phyloP scores from a whole-genome alignment of 371 early-diverging fungal genomes.

The Blakeslea trispora region DNA sequence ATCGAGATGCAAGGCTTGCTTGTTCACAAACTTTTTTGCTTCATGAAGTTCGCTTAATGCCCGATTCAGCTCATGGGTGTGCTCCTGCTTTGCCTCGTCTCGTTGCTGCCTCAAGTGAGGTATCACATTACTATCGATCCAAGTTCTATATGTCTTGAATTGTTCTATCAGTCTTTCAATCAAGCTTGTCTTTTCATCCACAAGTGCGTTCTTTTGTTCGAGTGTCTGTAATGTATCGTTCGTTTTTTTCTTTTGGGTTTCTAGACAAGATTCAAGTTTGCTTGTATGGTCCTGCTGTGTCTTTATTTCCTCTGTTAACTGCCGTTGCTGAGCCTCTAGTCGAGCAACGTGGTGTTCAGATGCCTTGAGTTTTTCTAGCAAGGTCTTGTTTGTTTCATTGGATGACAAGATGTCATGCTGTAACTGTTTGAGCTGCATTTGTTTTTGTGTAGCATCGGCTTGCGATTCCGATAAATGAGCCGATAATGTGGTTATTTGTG shows the following conservation, averaged over 20 bases:
- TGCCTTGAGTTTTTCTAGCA: constrained; percentile 10
- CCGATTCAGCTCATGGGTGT: constrained; percentile 16
- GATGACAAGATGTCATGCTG: constrained; percentile 5
- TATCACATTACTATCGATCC: constrained; percentile 11
- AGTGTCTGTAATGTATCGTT: constrained; percentile 8
- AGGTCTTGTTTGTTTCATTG: not conserved
- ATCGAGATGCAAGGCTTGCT: constrained; percentile 35
- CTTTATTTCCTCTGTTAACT: constrained; percentile 3
- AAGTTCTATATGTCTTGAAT: constrained; percentile 24
- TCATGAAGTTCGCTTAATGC: constrained; percentile 31
- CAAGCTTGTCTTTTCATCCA: not conserved
- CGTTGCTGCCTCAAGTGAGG: constrained; percentile 7
- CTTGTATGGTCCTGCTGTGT: not conserved
- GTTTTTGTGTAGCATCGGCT: constrained; percentile 6
- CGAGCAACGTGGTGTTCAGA: constrained; percentile 1
- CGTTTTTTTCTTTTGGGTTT: constrained; percentile 11
- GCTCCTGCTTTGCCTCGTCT: constrained; percentile 2
- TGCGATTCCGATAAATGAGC: constrained; percentile 9
- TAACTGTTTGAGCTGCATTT: constrained; percentile 10
- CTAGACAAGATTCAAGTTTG: constrained; percentile 8
- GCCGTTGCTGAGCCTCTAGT: not conserved
- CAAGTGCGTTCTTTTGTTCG: constrained; percentile 1
- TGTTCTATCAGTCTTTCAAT: constrained; percentile 14
- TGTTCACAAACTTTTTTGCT: constrained; percentile 44
- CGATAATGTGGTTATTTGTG: constrained; percentile 6